Evolutionary conservation across 495 filamentous ascomycete genomes (phyloP), one percentile per base, ranked within the genome.

Genomic region (Penicillium paradoxum): DNA sequence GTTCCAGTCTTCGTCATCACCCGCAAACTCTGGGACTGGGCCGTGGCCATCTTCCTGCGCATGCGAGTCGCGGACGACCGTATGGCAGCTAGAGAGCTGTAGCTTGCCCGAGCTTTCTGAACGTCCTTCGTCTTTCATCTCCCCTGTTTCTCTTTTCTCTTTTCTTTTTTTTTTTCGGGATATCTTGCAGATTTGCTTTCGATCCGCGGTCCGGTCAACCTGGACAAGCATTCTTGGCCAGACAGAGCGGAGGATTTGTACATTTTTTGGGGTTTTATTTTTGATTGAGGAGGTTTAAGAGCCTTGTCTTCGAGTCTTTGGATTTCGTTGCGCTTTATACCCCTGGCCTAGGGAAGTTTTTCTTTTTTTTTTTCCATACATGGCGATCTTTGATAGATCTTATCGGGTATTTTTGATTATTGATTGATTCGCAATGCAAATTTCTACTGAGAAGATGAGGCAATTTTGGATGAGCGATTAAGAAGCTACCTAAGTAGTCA

Each of bases 1-100:
- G 82, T 88, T 2, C 84, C 86, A 2, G 60, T 86, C 6, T 77
- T 85, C 51, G 70, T 76, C n/a, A 72, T 84, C 53, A 72, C 70
- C 15, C 71, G 69, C 43, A 70, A 72, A 29, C 57, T 75, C 15
- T 78, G 72, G 72, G 70, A 77, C 30, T 72, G 67, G 63, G 62
- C 72, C 0, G 65, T 71, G 22, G 58, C 65, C 3, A 71, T 75
- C 19, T 73, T 73, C 46, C 54, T 72, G 27, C 67, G 68, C 13
- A 75, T 75, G 72, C 69, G 71, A 19, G 56, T 73, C 22, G 60
- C 67, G 7, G 67, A 74, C 49, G 60, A 66, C 53, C 50, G 62
- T 8, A 37, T 50, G 22, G 34, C 32, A n/a, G 42, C 37, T 24
- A 53, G 58, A 24, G 67, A 67, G 51, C 45, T 63, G 55, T 67